Conservation (phyloP, 768 basidiomycete species). For the Cystofilobasidium capitatum region DNA sequence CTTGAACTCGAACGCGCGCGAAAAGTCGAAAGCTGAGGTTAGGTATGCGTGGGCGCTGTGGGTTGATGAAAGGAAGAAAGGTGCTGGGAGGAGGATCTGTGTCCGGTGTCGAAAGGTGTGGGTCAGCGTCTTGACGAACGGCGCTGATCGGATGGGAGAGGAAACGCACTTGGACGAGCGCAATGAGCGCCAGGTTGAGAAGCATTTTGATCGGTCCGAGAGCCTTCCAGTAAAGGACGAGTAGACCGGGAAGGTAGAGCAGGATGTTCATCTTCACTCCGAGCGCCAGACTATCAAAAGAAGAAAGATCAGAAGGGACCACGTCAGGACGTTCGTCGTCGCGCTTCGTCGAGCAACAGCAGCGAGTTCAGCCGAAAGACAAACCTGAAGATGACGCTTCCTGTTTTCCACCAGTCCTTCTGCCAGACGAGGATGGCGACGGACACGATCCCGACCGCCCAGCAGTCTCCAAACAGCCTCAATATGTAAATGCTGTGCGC, state of each 20-base stretch:
- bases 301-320: neutral
- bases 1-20: constrained; percentile 77
- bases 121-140: neutral
- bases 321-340: neutral
- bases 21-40: constrained; percentile 70
- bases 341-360: neutral
- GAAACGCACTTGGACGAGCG: constrained; percentile 50
- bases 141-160: constrained; percentile 48
- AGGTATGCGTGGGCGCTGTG: constrained; percentile 50
- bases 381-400: constrained; percentile 64
- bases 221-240: constrained; percentile 70
- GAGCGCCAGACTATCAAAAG: constrained; percentile 56
- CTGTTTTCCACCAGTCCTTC: constrained; percentile 51
- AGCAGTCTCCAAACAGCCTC: constrained; percentile 90
- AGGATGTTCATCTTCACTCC: constrained; percentile 93
- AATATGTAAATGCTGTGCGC: constrained; percentile 87
- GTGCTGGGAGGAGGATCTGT: constrained; percentile 57
- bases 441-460: constrained; percentile 59
- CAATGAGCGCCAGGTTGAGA: constrained; percentile 30
- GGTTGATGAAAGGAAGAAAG: constrained; percentile 55
- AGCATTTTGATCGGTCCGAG: constrained; percentile 37
- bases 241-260: constrained; percentile 77
- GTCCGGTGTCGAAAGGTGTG: constrained; percentile 35
- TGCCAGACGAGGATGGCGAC: constrained; percentile 55
- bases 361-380: too few relatives aligned